A percentile compares a stretch with the other conserved stretches of the same genome.
phyloP scores from a whole-genome alignment of 2,329 filamentous ascomycete genomes.

The Penicillium vulpinum region DNA sequence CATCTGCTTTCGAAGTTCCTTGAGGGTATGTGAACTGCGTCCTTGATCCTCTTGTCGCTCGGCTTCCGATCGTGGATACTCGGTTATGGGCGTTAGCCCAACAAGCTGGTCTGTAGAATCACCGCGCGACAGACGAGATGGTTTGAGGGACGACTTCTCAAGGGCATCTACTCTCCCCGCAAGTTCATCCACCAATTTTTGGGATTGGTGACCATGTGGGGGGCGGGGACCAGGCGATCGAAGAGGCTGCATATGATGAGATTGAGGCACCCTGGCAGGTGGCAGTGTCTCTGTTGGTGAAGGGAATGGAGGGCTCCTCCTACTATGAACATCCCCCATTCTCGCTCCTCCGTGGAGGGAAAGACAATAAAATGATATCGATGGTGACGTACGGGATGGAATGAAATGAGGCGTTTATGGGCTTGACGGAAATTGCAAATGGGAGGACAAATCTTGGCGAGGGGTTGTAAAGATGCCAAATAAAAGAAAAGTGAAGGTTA shows the following conservation, averaged over 20 bases:
- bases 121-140: constrained; percentile 24
- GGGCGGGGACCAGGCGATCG: constrained; percentile 23
- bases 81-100: constrained; percentile 22
- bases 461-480: background rate
- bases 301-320: constrained; percentile 43
- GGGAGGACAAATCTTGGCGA: background rate
- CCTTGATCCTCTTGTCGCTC: constrained; percentile 32
- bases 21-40: constrained; percentile 40
- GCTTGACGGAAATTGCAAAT: constrained; percentile 28
- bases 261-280: constrained; percentile 28
- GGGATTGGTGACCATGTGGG: constrained; percentile 18
- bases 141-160: constrained; percentile 1
- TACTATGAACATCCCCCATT: constrained; percentile 40
- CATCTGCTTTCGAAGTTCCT: constrained; percentile 45
- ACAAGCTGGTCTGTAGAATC: constrained; percentile 19
- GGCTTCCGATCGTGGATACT: constrained; percentile 24
- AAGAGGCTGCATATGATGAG: constrained; percentile 25
- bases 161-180: constrained; percentile 10
- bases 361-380: constrained; percentile 32
- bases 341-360: constrained; percentile 31
- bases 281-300: constrained; percentile 42
- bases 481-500: constrained; percentile 6
- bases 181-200: constrained; percentile 13
- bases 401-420: constrained; percentile 33
- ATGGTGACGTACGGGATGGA: constrained; percentile 30